Conservation (phyloP, 495 filamentous ascomycete species). For the Aspergillus heteromorphus region DNA sequence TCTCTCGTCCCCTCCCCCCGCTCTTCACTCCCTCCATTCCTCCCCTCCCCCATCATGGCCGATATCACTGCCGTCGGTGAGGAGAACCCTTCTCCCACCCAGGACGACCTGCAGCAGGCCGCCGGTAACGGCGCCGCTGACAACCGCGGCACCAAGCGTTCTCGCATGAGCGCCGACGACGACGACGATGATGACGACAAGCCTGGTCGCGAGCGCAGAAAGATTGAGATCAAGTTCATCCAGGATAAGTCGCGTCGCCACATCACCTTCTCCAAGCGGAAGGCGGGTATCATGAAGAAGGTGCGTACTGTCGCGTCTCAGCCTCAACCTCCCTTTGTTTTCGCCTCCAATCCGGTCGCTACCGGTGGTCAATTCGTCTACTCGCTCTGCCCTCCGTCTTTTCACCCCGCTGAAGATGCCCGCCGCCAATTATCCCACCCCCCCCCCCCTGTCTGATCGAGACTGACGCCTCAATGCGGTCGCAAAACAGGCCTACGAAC, state of each 20-base stretch:
- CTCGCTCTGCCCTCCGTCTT: not conserved
- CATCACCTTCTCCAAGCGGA: constrained; percentile 99
- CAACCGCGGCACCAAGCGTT: constrained; percentile 82
- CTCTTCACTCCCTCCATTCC: constrained; percentile 1
- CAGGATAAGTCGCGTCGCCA: constrained; percentile 99
- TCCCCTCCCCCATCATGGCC: constrained; percentile 28
- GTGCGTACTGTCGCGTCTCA: constrained; percentile 49
- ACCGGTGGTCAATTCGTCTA: constrained; percentile 3
- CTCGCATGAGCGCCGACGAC: constrained; percentile 81
- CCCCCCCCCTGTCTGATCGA: not conserved
- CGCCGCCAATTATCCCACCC: not conserved
- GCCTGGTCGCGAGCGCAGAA: constrained; percentile 94
- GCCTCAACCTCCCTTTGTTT: constrained; percentile 8
- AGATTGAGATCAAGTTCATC: constrained; percentile 99
- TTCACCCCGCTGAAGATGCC: not conserved
- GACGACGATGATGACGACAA: constrained; percentile 99
- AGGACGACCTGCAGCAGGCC: constrained; percentile 48
- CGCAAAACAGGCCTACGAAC: constrained; percentile 77
- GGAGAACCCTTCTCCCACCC: constrained; percentile 44
- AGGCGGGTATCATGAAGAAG: constrained; percentile 99
- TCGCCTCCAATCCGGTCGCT: constrained; percentile 1
- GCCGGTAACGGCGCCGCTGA: constrained; percentile 54
- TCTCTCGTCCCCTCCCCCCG: constrained; percentile 8
- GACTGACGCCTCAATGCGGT: constrained; percentile 19
- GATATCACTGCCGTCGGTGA: constrained; percentile 44